Base-by-base conservation (phyloP, 2,329 filamentous ascomycete genomes). In the Ilyonectria robusta region DNA sequence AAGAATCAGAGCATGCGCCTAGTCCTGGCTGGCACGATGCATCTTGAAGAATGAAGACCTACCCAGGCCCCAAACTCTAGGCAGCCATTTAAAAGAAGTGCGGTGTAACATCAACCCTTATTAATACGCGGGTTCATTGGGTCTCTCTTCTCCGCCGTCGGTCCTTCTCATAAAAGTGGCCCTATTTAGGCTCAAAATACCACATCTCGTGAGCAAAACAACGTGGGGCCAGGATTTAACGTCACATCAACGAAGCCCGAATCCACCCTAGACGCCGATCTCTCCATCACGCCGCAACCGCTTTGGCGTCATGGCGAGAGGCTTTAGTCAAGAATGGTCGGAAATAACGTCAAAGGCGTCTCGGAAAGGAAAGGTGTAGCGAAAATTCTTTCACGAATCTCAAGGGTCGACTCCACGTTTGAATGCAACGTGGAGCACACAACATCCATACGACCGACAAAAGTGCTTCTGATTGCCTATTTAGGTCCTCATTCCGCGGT, bases 381-480 rank as follows among this genome's bases (percentile, higher is more conserved):
- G 40, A 42, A 48, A 35, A 29, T 46, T 23, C 35, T 23, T 29
- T 33, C 15, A 31, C 23, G 21, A 23, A 37, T 53, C 47, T 29
- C 55, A 17, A 35, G 48, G 21, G 7, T 53, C 55, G 48, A 47
- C 48, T 50, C 55, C 62, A 65, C 61, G 61, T 35, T 54, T 9
- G 35, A 54, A 58, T 64, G 54, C 47, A 64, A 58, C 61, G 61
- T 59, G 55, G 61, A 59, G 55, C 40, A 29, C 54, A 26, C 54
- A 58, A 37, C 53, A 53, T 56, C 46, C 66, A 54, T 61, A 53
- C 29, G 48, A 62, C 59, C 29, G 37, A 53, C 21, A 19, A 10
- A 40, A 33, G 62, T 70, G 67, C 67, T 70, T 68, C 47, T 31
- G 2, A 48, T 59, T 73, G 54, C 70, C 69, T 67, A 50, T 63